phyloP scores from a whole-genome alignment of 352 stramenopile species.

The Pythium graminicola region DNA sequence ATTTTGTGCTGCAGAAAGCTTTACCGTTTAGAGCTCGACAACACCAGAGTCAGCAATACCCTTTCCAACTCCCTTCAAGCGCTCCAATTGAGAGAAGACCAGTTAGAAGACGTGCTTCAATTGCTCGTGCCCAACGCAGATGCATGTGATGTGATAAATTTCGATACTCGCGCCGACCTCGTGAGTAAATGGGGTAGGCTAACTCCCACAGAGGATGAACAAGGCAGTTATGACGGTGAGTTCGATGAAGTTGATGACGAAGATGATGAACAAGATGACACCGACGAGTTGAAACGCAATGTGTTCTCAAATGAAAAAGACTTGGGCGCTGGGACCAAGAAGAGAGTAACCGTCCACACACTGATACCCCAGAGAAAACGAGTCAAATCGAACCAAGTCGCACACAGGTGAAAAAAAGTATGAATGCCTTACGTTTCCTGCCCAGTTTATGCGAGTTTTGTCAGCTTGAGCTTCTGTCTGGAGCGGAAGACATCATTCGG shows the following conservation, averaged over 20 bases:
- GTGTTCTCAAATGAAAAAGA: constrained; percentile 31
- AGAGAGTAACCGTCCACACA: constrained; percentile 3
- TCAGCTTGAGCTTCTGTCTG: constrained; percentile 80
- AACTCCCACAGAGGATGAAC: not conserved
- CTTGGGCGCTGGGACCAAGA: constrained; percentile 2
- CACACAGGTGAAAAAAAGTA: constrained; percentile 15
- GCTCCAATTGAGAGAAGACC: constrained; percentile 6
- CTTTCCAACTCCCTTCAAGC: not conserved
- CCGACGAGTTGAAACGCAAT: not conserved
- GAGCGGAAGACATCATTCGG: constrained; percentile 82
- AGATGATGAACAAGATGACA: not conserved
- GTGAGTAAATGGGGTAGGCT: not conserved
- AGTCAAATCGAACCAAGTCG: constrained; percentile 6
- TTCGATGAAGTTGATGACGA: constrained; percentile 16
- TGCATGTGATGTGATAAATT: not conserved
- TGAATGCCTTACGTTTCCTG: constrained; percentile 1
- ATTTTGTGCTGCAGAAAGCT: not conserved
- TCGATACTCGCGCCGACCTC: not conserved
- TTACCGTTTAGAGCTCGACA: constrained; percentile 10
- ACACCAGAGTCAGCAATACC: not conserved
- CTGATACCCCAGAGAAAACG: constrained; percentile 28
- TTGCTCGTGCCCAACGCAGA: not conserved
- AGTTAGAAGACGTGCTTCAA: constrained; percentile 5
- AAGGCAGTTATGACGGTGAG: not conserved
- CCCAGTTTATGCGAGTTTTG: constrained; percentile 54